Base-by-base conservation (phyloP, 2,329 filamentous ascomycete species). In the Claviceps paspali region DNA sequence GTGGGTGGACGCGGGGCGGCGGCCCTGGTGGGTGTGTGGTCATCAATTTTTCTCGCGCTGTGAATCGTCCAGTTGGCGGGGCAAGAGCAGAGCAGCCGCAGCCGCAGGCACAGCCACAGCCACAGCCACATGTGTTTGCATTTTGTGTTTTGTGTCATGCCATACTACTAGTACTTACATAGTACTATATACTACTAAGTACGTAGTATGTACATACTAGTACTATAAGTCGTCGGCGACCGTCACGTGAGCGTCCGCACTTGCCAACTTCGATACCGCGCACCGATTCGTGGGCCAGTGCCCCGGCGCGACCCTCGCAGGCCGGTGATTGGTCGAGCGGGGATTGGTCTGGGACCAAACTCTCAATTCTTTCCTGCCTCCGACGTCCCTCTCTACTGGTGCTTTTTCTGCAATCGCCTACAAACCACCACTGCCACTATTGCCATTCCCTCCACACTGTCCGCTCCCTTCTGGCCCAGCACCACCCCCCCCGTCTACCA, bases 321-420 rank as follows among this genome's bases (percentile, higher is more conserved):
- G 5, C 21, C 21, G 5, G 21, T 28, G 26, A 33, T 22, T 12
- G 21, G 33, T 34, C 38, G 27, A 46, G 47, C 45, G 40, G 43
- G 44, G 44, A 23, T 43, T 50, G 45, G 46, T 41, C 41, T 45
- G 42, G 41, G 41, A 44, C 45, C 46, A 47, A 47, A 47, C 48
- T 45, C 46, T 45, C 55, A 57, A 56, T 59, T 59, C 58, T 60
- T 57, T 56, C 53, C 51, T 56, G 50, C 50, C 54, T 55, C 42
- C 18, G 7, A 33, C 19, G 36, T 48, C 51, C 49, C 49, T 51
- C 49, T 52, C 49, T 48, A 52, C 51, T 28, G 31, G 31, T 33
- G 31, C 31, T 52, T 56, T 56, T 52, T 55, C 53, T 49, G 35
- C 36, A 36, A 39, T 31, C 52, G 48, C 50, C 46, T 32, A 34